These are phyloP conservation scores for Cladosporium cucumerinum DNA, from an alignment of 2,329 filamentous ascomycete genomes.

Conservation along the genomic window DNA sequence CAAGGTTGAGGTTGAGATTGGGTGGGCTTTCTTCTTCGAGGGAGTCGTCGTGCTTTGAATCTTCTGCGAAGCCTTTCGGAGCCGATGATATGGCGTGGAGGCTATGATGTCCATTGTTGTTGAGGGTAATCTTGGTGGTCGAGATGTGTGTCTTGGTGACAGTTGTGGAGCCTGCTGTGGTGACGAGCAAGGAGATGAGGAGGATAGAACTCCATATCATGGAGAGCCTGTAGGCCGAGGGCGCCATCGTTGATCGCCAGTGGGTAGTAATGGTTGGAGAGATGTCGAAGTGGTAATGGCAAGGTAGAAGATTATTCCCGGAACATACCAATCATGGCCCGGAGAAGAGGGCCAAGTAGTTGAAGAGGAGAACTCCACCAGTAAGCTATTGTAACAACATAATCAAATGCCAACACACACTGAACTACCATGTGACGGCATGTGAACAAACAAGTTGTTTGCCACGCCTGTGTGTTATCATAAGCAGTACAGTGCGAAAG, in stretches of 20 bases:
- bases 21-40: not conserved
- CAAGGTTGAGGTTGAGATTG: too few relatives aligned
- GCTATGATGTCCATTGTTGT: not conserved
- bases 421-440: not conserved
- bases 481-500: not conserved
- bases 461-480: not conserved
- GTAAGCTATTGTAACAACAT: not conserved
- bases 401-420: not conserved
- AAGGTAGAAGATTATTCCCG: not conserved
- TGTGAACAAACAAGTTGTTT: not conserved
- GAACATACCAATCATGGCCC: not conserved
- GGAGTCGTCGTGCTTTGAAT: not conserved
- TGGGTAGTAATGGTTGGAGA: not conserved
- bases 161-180: not conserved
- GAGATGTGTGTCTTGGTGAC: conserved; percentile 3
- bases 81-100: not conserved
- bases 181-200: not conserved
- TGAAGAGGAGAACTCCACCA: not conserved
- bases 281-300: not conserved
- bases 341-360: not conserved
- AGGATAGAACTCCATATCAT: not conserved
- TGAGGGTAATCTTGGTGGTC: not conserved
- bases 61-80: not conserved
- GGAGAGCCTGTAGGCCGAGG: not conserved
- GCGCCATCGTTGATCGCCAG: not conserved